Evolutionary conservation across 2,329 filamentous ascomycete genomes (phyloP).

Genomic region (Pseudomassariella vexata): DNA sequence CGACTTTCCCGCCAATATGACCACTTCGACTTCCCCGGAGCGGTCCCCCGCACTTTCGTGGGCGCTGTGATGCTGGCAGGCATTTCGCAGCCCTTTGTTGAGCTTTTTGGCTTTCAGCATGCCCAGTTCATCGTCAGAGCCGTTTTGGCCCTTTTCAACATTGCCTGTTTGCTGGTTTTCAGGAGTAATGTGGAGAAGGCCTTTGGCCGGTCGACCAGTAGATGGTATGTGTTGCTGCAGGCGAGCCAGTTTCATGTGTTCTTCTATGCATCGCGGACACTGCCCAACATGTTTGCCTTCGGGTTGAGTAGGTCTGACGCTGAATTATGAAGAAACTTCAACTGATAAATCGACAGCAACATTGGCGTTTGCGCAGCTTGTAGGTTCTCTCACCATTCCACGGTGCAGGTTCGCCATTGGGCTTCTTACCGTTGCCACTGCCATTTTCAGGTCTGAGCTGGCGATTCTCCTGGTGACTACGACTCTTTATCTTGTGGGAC

Average conservation of each 20-base stretch:
- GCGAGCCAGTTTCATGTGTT: conserved; percentile 85
- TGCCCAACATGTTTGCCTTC: conserved; percentile 97
- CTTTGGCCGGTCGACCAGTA: conserved; percentile 62
- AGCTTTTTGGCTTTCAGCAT: conserved; percentile 47
- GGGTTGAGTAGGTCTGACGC: conserved; percentile 58
- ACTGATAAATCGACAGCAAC: conserved; percentile 47
- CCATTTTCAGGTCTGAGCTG: conserved; percentile 86
- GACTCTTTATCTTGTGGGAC: conserved; percentile 56
- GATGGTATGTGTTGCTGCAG: conserved; percentile 78
- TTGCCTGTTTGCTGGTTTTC: conserved; percentile 61
- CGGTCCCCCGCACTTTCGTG: conserved; percentile 85
- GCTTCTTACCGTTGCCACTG: conserved; percentile 71
- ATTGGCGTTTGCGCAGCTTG: conserved; percentile 48
- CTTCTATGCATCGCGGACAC: conserved; percentile 84
- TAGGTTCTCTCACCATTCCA: conserved; percentile 27
- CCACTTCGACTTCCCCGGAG: conserved; percentile 84
- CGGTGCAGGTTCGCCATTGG: conserved; percentile 62
- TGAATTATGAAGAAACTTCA: neutral
- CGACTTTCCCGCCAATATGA: conserved; percentile 67
- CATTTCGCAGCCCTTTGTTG: conserved; percentile 61
- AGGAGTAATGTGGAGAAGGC: conserved; percentile 55
- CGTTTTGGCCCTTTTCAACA: conserved; percentile 74
- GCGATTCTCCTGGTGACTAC: conserved; percentile 71
- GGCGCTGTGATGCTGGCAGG: conserved; percentile 73
- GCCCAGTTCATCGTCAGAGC: conserved; percentile 63